Evolutionary conservation across 2,329 filamentous ascomycete species (phyloP).

Genomic region (Diaporthe velutina): DNA sequence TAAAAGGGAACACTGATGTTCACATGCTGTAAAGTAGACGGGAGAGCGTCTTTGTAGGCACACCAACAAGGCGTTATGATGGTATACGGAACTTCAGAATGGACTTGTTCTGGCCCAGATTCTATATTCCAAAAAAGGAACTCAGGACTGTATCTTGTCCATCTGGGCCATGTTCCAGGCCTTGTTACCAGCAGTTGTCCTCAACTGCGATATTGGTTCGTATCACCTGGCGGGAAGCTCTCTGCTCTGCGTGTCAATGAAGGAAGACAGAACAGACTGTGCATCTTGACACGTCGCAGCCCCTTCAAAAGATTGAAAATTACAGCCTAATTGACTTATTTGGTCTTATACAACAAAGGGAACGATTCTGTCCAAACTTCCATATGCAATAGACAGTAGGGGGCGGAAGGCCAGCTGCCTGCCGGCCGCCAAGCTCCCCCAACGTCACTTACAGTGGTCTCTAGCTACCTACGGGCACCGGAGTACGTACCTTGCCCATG

Average conservation of each 20-base stretch:
- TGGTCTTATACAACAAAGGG: background rate
- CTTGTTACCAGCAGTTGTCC: background rate
- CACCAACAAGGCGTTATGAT: conserved; percentile 46
- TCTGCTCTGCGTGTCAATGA: background rate
- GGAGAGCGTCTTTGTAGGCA: conserved; percentile 43
- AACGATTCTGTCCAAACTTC: background rate
- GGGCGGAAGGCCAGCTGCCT: conserved; percentile 30
- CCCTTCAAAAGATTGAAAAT: background rate
- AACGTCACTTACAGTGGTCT: conserved; percentile 6
- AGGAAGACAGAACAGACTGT: background rate
- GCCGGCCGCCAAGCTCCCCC: conserved; percentile 25
- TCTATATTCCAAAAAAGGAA: background rate
- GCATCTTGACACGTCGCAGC: background rate
- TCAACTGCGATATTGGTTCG: background rate
- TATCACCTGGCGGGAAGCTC: background rate
- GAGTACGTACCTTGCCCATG: conserved; percentile 12
- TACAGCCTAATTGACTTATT: background rate
- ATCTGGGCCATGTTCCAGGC: background rate
- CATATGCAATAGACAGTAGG: background rate
- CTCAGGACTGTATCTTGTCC: background rate
- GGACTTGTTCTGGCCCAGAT: conserved; percentile 30
- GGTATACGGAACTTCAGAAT: conserved; percentile 44
- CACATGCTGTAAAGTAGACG: conserved; percentile 27
- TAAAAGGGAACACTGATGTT: conserved; percentile 31
- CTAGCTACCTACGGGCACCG: background rate